Evolutionary conservation across 345 rosid species (phyloP).

Genomic region (Eucalyptus erythrocorys): DNA sequence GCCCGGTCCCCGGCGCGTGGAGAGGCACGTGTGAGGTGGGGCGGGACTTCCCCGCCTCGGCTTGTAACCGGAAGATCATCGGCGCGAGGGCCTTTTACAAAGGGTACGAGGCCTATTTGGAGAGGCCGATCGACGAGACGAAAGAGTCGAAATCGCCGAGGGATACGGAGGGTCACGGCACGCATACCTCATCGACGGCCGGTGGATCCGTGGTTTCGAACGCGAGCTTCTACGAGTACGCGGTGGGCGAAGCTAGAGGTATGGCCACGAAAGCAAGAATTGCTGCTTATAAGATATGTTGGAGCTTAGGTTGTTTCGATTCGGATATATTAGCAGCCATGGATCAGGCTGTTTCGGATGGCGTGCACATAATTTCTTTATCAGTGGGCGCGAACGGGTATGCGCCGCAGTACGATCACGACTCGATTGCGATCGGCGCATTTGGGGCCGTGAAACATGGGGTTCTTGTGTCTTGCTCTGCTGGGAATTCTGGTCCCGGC

Average conservation of each 20-base stretch:
- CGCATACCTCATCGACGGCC: conserved; percentile 83
- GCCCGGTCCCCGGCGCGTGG: conserved; percentile 50
- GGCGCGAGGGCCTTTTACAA: conserved; percentile 66
- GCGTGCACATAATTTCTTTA: conserved; percentile 74
- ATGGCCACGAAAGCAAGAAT: conserved; percentile 78
- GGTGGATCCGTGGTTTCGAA: conserved; percentile 58
- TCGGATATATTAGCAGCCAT: conserved; percentile 93
- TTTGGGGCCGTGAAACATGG: conserved; percentile 62
- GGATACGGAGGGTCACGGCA: conserved; percentile 88
- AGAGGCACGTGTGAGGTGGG: conserved; percentile 55
- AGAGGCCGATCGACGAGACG: conserved; percentile 19
- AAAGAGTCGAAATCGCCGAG: conserved; percentile 55
- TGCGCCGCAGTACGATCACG: conserved; percentile 57
- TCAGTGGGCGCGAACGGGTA: conserved; percentile 71
- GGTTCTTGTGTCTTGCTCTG: conserved; percentile 71
- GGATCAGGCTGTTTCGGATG: conserved; percentile 79
- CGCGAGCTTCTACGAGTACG: conserved; percentile 56
- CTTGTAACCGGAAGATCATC: conserved; percentile 69
- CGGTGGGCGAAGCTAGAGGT: conserved; percentile 74
- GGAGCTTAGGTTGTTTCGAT: conserved; percentile 71
- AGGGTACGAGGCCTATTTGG: conserved; percentile 36
- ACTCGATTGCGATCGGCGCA: conserved; percentile 80
- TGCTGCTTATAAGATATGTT: conserved; percentile 85
- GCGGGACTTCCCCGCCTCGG: conserved; percentile 45
- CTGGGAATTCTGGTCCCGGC: conserved; percentile 89